These are phyloP conservation scores for Candida qinlingensis DNA, from an alignment of 805 yeast species.

Conservation along the genomic window DNA sequence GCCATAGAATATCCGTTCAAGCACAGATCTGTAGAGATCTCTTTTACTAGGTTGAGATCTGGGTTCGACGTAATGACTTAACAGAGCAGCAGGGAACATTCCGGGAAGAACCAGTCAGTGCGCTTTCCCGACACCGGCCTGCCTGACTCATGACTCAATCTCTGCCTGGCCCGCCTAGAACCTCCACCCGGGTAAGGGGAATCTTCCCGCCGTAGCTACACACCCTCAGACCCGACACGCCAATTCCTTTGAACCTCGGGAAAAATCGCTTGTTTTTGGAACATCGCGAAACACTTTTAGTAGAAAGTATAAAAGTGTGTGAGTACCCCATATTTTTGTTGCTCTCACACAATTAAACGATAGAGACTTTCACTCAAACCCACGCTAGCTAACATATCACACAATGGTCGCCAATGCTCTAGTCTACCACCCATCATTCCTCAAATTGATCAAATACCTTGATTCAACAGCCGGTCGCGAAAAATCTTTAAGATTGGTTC, in stretches of 20 bases:
- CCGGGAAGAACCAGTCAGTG: too few species aligned
- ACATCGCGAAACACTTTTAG: too few species aligned
- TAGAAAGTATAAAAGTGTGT: neutral
- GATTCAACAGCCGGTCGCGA: conserved; percentile 75
- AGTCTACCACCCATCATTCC: conserved; percentile 68
- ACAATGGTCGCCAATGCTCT: conserved; percentile 63
- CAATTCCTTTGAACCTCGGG: neutral
- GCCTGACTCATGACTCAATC: neutral
- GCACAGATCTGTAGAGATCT: too few species aligned
- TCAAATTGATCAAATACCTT: conserved; percentile 55
- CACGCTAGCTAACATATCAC: neutral
- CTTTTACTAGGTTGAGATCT: neutral
- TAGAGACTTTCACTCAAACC: neutral
- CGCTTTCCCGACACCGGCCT: too few species aligned
- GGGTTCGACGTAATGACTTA: too few species aligned
- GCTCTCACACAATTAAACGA: neutral
- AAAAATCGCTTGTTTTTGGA: neutral
- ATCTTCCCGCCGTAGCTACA: too few species aligned
- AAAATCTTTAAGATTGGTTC: conserved; percentile 71
- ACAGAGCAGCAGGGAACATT: too few species aligned
- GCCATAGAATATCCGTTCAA: too few species aligned
- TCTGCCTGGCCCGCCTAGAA: neutral
- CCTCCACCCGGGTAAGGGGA: neutral
- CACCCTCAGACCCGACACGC: too few species aligned
- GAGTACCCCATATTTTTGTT: neutral